Evolutionary conservation across 257 asterid species (phyloP), one percentile per base, ranked within the genome.

Genomic region (Hygrophila difformis): DNA sequence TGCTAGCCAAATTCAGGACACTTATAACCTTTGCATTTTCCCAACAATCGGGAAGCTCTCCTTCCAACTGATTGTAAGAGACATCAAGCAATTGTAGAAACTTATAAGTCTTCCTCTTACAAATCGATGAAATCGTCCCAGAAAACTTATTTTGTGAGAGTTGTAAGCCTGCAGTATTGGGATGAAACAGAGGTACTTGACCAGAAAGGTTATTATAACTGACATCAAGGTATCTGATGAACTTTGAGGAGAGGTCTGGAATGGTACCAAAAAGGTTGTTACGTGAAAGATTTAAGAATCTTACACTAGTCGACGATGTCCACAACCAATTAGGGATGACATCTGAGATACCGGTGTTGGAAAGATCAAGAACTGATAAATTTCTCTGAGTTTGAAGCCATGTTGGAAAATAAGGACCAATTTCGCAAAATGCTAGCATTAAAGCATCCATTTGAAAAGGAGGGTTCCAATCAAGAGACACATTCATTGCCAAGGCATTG

Each of bases 341-440:
- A 31, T 53, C 66, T 42, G 58, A 37, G 5, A 62, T 44, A 28
- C 51, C 47, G 5, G 51, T 33, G 17, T 7, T 8, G 9, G 74
- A 53, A 16, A 63, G 22, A 21, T 68, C 63, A 36, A 68, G 49
- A 0, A 0, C 1, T 21, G 49, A 39, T 12, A 68, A 16, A 21
- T 17, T 38, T 1, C 12, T 42, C 13, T 57, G 73, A 35, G 48
- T 64, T 40, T 13, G 51, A 18, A 67, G 22, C 79, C 75, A 67
- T 17, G 38, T 8, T 0, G 72, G 79, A 34, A 72, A 72, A 48
- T 8, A 47, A 18, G 59, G 55, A 3, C 77, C 73, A 28, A 62
- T 3, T 9, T 45, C 39, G 53, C 70, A 66, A 26, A 18, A 12
- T 11, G 22, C 37, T 12, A 70, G 49, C 0, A 0, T 2, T 38